Evolutionary conservation across 257 asterid species (phyloP).

Genomic region (Coffea canephora): DNA sequence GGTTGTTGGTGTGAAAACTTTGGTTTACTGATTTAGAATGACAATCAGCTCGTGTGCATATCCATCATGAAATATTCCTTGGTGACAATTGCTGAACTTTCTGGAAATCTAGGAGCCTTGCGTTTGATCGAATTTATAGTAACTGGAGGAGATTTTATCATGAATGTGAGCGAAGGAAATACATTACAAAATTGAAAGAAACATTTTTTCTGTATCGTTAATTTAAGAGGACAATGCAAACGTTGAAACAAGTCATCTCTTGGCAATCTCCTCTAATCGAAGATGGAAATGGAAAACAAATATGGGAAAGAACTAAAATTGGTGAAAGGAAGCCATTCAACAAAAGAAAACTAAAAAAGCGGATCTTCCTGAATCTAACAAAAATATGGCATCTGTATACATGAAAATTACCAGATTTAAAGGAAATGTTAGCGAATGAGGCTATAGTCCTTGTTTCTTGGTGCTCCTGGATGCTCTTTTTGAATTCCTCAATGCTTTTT

Average conservation of each 20-base stretch:
- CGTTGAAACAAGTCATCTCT: neutral
- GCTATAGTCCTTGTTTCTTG: constrained; percentile 14
- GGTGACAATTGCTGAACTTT: neutral
- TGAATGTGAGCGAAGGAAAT: neutral
- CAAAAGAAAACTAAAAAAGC: neutral
- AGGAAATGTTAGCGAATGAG: constrained; percentile 39
- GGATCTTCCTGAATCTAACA: constrained; percentile 3
- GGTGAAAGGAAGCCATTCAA: neutral
- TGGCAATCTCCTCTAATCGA: neutral
- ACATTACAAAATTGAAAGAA: neutral
- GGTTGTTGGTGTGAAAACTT: neutral
- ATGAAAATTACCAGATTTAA: constrained; percentile 24
- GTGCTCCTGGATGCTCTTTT: constrained; percentile 19
- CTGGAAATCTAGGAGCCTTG: neutral
- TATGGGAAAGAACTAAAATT: neutral
- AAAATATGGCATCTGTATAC: neutral
- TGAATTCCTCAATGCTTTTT: constrained; percentile 26
- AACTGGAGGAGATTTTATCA: neutral
- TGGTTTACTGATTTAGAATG: neutral
- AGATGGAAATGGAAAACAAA: neutral
- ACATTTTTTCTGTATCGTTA: neutral
- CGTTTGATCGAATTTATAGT: neutral
- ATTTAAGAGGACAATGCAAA: neutral
- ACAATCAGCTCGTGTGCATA: neutral
- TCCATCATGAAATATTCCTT: neutral